These are phyloP conservation scores for Kwoniella heveanensis DNA, from an alignment of 768 basidiomycete species.

Conservation along the genomic window DNA sequence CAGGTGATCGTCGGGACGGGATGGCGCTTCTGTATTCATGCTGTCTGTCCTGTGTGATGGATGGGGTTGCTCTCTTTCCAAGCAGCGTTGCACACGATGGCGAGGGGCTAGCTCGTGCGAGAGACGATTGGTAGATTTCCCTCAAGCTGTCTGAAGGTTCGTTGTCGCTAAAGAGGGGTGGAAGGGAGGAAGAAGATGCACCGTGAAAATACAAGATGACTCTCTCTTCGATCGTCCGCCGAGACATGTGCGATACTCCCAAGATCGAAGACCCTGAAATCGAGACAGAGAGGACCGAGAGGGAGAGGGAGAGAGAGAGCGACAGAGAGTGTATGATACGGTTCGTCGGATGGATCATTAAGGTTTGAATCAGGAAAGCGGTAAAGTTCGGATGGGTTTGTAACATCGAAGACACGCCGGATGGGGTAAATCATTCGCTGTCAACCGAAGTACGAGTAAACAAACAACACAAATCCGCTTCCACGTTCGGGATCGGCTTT, in stretches of 20 bases:
- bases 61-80: too few species aligned
- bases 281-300: neutral
- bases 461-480: neutral
- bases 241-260: neutral
- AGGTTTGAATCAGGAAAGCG: neutral
- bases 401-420: neutral
- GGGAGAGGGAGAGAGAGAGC: neutral
- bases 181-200: neutral
- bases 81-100: too few species aligned
- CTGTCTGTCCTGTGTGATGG: too few species aligned
- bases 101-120: too few species aligned
- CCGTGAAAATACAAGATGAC: neutral
- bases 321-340: neutral
- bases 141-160: too few species aligned
- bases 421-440: neutral
- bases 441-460: neutral
- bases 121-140: too few species aligned
- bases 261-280: neutral
- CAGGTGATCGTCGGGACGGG: constrained; percentile 2
- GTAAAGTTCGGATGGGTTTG: neutral
- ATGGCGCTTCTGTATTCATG: neutral
- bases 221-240: neutral
- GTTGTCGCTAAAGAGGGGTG: too few species aligned
- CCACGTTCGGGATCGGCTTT: neutral
- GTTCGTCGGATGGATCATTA: constrained; percentile 3